Evolutionary conservation across 805 yeast species (phyloP), one percentile per base, ranked within the genome.

Genomic region (Lachancea meyersii): DNA sequence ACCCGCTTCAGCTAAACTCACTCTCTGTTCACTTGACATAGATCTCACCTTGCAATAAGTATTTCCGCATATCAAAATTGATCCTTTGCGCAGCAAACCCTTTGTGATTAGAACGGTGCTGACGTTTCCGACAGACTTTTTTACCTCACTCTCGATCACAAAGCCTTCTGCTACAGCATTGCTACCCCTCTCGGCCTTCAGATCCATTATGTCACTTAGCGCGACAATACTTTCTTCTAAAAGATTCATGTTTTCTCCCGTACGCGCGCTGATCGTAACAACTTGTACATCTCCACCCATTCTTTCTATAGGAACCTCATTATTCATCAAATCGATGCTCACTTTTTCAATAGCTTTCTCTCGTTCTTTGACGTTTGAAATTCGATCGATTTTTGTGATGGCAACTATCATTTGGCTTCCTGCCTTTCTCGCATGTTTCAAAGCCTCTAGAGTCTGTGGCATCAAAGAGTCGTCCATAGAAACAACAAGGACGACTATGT

Each of bases 401-500:
- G 97, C 98, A 9, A 93, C 95, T 42, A 93, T 81, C 48, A 89
- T 69, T 0, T 61, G 60, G 44, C 58, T 60, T 2, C 63, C 63
- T 5, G 64, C 60, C 38, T 77, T 77, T 49, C 82, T 82, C 3
- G 95, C 89, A 63, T 93, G 98, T 54, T 84, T 87, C 48, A 93
- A 86, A 2, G 97, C 97, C 62, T 93, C 98, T 31, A 80, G 72
- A 0, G 98, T 93, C 61, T 93, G 98, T 0, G 97, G 97, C 95
- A 84, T 93, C 18, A 93, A 94, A 0, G 96, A 86, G 65, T 93
- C 98, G 61, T 93, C 97, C 2, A 95, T 95, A 1, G 97, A 97
- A 17, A 93, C 96, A 2, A 91, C 97, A 42, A 93, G 71, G 35
- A 93, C 75, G 27, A 93, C 86, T 38, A 93, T 82, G 68, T 93